phyloP scores from a whole-genome alignment of 2,329 filamentous ascomycete genomes.

The Fusarium buxicola region DNA sequence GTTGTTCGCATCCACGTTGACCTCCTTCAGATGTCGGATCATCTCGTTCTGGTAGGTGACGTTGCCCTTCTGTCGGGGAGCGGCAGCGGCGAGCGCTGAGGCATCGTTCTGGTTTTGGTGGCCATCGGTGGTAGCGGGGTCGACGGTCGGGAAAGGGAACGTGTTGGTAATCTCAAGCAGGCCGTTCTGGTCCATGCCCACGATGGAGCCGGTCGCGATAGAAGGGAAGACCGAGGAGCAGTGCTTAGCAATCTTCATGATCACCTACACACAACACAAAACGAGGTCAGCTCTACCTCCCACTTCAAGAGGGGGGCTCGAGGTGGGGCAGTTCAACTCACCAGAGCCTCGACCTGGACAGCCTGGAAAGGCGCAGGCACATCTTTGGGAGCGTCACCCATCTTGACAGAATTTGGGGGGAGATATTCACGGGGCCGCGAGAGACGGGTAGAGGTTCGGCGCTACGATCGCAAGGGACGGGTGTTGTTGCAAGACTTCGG shows the following conservation, averaged over 20 bases:
- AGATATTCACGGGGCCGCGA: conserved; percentile 41
- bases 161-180: conserved; percentile 92
- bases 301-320: conserved; percentile 43
- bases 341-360: conserved; percentile 95
- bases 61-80: conserved; percentile 92
- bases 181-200: conserved; percentile 89
- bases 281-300: conserved; percentile 38
- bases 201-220: conserved; percentile 87
- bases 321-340: conserved; percentile 64
- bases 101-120: conserved; percentile 83
- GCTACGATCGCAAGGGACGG: conserved; percentile 44
- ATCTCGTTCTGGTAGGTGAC: conserved; percentile 92
- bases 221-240: conserved; percentile 89
- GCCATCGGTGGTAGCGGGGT: conserved; percentile 74
- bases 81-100: conserved; percentile 82
- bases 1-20: conserved; percentile 98
- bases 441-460: conserved; percentile 41
- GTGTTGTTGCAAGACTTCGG: conserved; percentile 45
- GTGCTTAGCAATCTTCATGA: conserved; percentile 99
- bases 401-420: conserved; percentile 53
- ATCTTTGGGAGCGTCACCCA: conserved; percentile 73
- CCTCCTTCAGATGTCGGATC: conserved; percentile 95
- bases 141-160: conserved; percentile 91
- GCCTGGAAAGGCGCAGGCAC: conserved; percentile 74
- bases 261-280: conserved; percentile 68